Conservation (phyloP, 2,329 filamentous ascomycete genomes). For the Sarocladium kiliense region DNA sequence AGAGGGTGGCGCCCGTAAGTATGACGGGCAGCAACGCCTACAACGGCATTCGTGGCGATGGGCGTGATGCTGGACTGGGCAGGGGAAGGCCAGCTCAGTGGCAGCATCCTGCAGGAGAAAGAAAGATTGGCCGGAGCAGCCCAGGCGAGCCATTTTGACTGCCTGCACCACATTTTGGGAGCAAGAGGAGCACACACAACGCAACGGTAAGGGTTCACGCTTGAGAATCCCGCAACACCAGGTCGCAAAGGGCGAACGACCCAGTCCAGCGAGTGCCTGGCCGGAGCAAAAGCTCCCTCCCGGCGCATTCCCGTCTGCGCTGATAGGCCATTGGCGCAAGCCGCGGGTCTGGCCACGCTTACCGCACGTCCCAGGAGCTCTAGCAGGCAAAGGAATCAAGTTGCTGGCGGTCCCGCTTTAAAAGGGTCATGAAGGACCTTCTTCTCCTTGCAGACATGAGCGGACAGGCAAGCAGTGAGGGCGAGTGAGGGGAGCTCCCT, state of each 20-base stretch:
- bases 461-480: too few relatives aligned
- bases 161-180: conserved; percentile 7
- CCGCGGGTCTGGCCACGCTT: background rate
- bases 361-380: background rate
- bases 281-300: conserved; percentile 12
- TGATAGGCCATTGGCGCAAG: conserved; percentile 10
- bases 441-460: background rate
- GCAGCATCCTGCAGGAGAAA: conserved; percentile 7
- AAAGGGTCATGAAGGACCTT: conserved; percentile 24
- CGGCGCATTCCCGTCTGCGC: background rate
- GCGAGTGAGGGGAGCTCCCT: too few relatives aligned
- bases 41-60: conserved; percentile 2
- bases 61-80: background rate
- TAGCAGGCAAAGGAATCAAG: background rate
- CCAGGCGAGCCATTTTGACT: conserved; percentile 25
- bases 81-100: background rate
- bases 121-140: background rate
- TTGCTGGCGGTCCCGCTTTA: conserved; percentile 5
- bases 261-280: background rate
- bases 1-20: background rate
- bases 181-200: conserved; percentile 11
- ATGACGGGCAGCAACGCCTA: conserved; percentile 5
- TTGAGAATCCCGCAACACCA: conserved; percentile 1
- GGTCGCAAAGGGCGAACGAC: background rate
- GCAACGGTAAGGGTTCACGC: conserved; percentile 11